phyloP scores from a whole-genome alignment of 352 stramenopile genomes.

The Globisporangium spinosum region DNA sequence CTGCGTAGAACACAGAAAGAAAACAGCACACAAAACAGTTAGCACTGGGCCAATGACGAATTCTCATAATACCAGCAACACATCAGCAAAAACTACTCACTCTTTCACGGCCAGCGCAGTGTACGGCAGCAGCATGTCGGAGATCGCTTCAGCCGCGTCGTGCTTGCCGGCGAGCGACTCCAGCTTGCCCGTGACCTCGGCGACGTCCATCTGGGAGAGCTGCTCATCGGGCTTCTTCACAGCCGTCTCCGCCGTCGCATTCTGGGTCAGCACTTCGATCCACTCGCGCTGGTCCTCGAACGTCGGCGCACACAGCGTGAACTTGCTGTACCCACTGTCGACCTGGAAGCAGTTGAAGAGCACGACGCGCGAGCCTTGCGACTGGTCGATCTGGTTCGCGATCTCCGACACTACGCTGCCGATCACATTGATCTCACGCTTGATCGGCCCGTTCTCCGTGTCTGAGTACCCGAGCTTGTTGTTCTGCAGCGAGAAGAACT shows the following conservation, averaged over 20 bases:
- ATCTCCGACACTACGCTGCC: constrained; percentile 76
- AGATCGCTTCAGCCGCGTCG: constrained; percentile 57
- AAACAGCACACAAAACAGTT: constrained; percentile 12
- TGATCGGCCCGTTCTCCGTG: constrained; percentile 75
- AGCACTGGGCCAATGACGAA: constrained; percentile 7
- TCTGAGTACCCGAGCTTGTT: constrained; percentile 85
- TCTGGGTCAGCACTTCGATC: constrained; percentile 86
- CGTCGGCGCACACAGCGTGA: constrained; percentile 76
- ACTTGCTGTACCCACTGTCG: constrained; percentile 80
- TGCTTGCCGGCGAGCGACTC: constrained; percentile 81
- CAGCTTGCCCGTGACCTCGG: constrained; percentile 72
- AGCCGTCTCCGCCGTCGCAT: constrained; percentile 76
- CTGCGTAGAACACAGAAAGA: constrained; percentile 23
- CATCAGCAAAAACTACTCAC: constrained; percentile 36
- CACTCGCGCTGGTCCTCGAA: constrained; percentile 88
- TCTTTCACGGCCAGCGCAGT: constrained; percentile 84
- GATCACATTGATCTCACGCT: constrained; percentile 87
- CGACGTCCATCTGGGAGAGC: constrained; percentile 65
- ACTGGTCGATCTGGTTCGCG: constrained; percentile 86
- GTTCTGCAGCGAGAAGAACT: constrained; percentile 85
- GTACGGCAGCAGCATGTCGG: constrained; percentile 70
- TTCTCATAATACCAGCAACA: neutral
- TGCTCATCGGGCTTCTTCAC: constrained; percentile 74
- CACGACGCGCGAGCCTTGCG: constrained; percentile 77
- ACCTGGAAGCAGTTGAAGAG: constrained; percentile 86